Evolutionary conservation across 805 yeast genomes (phyloP), one percentile per base, ranked within the genome.

Genomic region (Candida chilensis): DNA sequence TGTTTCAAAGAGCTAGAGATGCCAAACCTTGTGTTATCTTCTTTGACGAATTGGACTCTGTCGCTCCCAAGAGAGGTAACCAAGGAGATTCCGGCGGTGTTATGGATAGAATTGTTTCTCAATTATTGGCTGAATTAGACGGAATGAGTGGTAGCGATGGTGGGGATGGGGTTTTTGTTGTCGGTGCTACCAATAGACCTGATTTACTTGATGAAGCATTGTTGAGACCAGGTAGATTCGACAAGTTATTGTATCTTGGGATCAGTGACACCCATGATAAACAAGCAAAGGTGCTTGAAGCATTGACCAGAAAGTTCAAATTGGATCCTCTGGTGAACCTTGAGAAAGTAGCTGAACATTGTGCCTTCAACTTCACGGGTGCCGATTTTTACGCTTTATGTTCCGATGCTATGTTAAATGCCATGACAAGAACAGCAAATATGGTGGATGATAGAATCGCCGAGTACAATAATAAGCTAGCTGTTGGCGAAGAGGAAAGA

Each of bases 31-130:
- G 98, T 63, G 96, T 92, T 13, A 87, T 92, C 12, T 92, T 92
- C 54, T 92, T 92, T 48, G 98, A 92, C 59, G 98, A 92, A 57
- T 67, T 92, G 55, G 98, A 92, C 57, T 87, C 96, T 1, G 96
- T 92, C 1, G 98, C 98, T 0, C 97, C 97, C 2, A 90, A 92
- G 52, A 77, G 97, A 62, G 98, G 98, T 17, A 88, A 90, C 50
- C 96, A 92, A 48, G 97, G 98, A 16, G 98, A 92, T 54, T 87
- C 96, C 3, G 97, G 97, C 12, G 98, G 97, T 41, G 97, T 92
- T 3, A 92, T 92, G 98, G 98, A 92, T 50, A 72, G 98, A 53
- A 92, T 92, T 39, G 98, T 92, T 0, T 88, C 96, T 0, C 98
- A 92, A 52, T 60, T 92, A 24, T 63, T 92, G 31, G 96, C 97